Evolutionary conservation across 441 rosid species (phyloP).

Genomic region (Erysimum cheiri): DNA sequence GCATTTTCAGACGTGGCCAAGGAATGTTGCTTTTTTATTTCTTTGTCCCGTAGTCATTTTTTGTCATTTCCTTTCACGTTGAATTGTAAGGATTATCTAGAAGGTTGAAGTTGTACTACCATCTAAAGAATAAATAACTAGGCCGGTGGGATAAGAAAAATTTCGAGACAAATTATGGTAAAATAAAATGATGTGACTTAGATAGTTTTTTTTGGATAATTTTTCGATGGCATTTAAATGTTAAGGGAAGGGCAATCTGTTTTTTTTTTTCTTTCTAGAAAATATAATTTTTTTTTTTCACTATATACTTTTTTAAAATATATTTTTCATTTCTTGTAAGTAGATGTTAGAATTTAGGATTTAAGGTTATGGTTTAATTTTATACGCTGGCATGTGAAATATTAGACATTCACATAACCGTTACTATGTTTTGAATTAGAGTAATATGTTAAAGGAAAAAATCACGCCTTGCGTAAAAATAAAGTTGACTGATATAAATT

Average conservation of each 20-base stretch:
- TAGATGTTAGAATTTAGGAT: not conserved
- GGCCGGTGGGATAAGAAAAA: not conserved
- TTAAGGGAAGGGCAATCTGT: not conserved
- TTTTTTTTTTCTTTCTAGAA: not conserved
- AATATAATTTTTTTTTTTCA: not conserved
- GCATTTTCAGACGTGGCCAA: not conserved
- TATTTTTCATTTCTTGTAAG: no score
- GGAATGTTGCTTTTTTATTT: not conserved
- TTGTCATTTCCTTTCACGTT: not conserved
- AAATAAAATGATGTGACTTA: not conserved
- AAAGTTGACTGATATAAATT: not conserved
- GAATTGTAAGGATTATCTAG: slow-evolving; percentile 4
- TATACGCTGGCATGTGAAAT: not conserved
- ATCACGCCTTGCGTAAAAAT: not conserved
- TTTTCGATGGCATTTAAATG: not conserved
- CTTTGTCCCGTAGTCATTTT: not conserved
- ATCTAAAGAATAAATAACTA: not conserved
- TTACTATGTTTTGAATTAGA: not conserved
- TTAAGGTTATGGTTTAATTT: not conserved
- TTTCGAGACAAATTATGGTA: not conserved
- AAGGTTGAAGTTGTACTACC: not conserved
- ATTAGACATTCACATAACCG: not conserved
- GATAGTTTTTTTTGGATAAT: not conserved
- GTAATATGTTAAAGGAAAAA: not conserved
- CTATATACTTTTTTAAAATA: no score